These are phyloP conservation scores for Backusella macrospora DNA, from an alignment of 192 early-diverging fungal species.

Conservation along the genomic window DNA sequence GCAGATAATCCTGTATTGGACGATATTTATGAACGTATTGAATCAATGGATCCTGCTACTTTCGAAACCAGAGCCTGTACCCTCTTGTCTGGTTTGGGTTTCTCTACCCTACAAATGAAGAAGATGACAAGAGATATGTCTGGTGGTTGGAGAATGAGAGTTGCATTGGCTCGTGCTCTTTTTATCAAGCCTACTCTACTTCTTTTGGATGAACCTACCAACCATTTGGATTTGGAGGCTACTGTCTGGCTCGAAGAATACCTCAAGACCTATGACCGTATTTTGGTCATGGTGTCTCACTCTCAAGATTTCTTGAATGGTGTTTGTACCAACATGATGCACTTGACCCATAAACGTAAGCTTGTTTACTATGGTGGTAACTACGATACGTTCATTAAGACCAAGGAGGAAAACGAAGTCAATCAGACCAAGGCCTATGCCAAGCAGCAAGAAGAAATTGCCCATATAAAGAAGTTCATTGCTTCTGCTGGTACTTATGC, in stretches of 20 bases:
- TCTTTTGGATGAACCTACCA: constrained; percentile 55
- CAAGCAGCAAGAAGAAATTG: constrained; percentile 99
- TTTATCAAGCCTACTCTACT: constrained; percentile 76
- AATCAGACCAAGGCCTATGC: constrained; percentile 99
- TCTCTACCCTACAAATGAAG: constrained; percentile 84
- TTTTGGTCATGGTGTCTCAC: constrained; percentile 82
- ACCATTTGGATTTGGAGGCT: constrained; percentile 77
- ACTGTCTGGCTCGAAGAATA: constrained; percentile 75
- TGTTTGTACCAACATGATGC: constrained; percentile 90
- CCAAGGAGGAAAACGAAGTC: constrained; percentile 91
- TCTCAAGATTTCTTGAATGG: constrained; percentile 75
- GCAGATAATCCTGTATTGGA: constrained; percentile 89
- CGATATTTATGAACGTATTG: constrained; percentile 96
- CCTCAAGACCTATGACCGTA: constrained; percentile 73
- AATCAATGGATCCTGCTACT: constrained; percentile 87
- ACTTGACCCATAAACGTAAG: constrained; percentile 89
- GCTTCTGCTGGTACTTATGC: constrained; percentile 98
- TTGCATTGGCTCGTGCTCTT: constrained; percentile 93
- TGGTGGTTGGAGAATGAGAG: constrained; percentile 99
- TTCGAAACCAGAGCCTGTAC: constrained; percentile 93
- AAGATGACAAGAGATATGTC: constrained; percentile 96
- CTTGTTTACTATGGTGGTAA: constrained; percentile 96
- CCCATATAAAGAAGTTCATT: constrained; percentile 99
- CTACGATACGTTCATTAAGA: constrained; percentile 96
- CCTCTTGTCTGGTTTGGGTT: constrained; percentile 94